Evolutionary conservation across 768 basidiomycete species (phyloP).

Genomic region (Suillus luteus): DNA sequence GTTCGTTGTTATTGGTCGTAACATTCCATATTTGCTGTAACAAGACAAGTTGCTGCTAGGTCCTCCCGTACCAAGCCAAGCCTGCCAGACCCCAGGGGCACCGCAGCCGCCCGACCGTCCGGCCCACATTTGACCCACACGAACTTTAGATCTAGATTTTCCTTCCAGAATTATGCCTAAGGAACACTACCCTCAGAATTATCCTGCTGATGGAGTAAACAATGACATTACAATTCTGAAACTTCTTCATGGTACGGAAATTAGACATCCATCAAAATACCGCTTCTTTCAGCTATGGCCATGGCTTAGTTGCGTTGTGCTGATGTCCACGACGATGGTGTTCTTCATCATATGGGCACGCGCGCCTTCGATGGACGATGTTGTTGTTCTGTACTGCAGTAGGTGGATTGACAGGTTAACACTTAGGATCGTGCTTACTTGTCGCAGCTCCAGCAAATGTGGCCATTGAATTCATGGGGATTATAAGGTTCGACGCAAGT

Average conservation of each 20-base stretch:
- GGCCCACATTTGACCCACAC: neutral
- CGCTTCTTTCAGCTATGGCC: neutral
- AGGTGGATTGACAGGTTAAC: neutral
- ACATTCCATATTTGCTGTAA: neutral
- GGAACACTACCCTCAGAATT: neutral
- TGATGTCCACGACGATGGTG: neutral
- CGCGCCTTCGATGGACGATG: neutral
- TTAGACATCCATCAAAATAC: neutral
- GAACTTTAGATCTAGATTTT: neutral
- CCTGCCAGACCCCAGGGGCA: neutral
- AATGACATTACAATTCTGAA: neutral
- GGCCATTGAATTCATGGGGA: constrained; percentile 15
- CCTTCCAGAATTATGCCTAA: neutral
- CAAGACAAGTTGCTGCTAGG: neutral
- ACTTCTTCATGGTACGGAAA: neutral
- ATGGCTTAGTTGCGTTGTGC: constrained; percentile 10
- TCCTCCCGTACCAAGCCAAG: neutral
- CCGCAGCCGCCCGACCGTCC: neutral
- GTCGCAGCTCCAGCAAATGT: constrained; percentile 16
- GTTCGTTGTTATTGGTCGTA: neutral
- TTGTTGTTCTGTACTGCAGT: neutral
- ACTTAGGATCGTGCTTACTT: neutral
- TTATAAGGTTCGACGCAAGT: constrained; percentile 7
- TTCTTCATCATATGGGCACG: constrained; percentile 15
- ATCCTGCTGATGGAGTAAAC: neutral